Percentiles rank a stretch among this genome's conserved stretches.
Conservation (phyloP, 2,329 filamentous ascomycete species). For the Pseudocercospora musae region DNA sequence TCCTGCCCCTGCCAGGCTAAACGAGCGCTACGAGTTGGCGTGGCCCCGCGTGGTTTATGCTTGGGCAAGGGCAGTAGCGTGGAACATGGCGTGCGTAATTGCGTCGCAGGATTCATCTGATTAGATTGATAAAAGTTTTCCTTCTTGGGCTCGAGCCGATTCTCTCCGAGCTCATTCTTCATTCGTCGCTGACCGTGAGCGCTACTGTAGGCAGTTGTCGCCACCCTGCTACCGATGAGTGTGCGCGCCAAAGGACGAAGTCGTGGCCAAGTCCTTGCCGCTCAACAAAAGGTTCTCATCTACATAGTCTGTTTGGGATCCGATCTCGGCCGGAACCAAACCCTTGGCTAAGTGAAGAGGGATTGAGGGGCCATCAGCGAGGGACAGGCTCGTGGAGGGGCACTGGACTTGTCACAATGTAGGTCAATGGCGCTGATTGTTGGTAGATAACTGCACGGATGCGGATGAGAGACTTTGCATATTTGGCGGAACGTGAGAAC, state of each 20-base stretch:
- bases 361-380: too few species aligned
- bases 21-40: background rate
- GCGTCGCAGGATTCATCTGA: background rate
- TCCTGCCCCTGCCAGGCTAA: background rate
- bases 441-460: too few species aligned
- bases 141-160: background rate
- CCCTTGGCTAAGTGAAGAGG: background rate
- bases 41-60: background rate
- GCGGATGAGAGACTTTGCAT: background rate
- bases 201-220: background rate
- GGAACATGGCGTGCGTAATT: background rate
- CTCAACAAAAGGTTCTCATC: background rate
- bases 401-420: too few species aligned
- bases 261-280: background rate
- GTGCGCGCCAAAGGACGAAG: background rate
- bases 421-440: too few species aligned
- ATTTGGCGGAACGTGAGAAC: too few species aligned
- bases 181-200: background rate
- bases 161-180: background rate
- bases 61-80: background rate
- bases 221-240: background rate
- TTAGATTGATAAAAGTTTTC: constrained; percentile 4
- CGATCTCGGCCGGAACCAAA: background rate
- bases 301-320: background rate
- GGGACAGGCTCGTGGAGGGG: too few species aligned